These are phyloP conservation scores for Wickerhamomyces alni DNA, from an alignment of 805 yeast genomes.

Conservation along the genomic window DNA sequence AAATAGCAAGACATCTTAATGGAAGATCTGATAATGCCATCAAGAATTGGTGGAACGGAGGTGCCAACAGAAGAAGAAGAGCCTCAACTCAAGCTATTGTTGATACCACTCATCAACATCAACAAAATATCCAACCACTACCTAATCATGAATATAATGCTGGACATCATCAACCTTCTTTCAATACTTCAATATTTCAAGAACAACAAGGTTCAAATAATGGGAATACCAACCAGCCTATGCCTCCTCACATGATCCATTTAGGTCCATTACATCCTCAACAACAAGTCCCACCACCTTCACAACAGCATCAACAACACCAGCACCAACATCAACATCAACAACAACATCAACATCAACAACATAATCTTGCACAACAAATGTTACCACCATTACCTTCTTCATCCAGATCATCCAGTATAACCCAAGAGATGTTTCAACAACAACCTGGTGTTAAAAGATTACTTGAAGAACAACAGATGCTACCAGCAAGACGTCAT, in stretches of 20 bases:
- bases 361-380: slow-evolving; percentile 11
- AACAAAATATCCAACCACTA: slow-evolving; percentile 4
- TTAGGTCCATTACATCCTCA: neutral
- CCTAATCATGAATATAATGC: slow-evolving; percentile 3
- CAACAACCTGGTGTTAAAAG: slow-evolving; percentile 24
- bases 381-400: slow-evolving; percentile 11
- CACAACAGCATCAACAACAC: slow-evolving; percentile 4
- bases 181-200: slow-evolving; percentile 16
- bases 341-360: slow-evolving; percentile 1
- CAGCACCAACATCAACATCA: slow-evolving; percentile 4
- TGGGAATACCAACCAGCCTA: neutral
- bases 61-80: slow-evolving; percentile 76
- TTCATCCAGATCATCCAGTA: slow-evolving; percentile 17
- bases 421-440: slow-evolving; percentile 18
- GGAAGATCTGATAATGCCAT: slow-evolving; percentile 90
- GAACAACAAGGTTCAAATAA: slow-evolving; percentile 2
- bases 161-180: slow-evolving; percentile 8
- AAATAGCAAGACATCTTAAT: slow-evolving; percentile 78
- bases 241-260: slow-evolving; percentile 3
- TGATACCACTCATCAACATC: slow-evolving; percentile 3
- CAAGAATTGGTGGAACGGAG: slow-evolving; percentile 96
- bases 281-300: too few relatives aligned
- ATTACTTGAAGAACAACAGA: slow-evolving; percentile 21
- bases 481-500: slow-evolving; percentile 21
- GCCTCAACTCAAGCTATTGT: slow-evolving; percentile 28